Evolutionary conservation across 257 asterid species (phyloP).

Genomic region (Plantago major): DNA sequence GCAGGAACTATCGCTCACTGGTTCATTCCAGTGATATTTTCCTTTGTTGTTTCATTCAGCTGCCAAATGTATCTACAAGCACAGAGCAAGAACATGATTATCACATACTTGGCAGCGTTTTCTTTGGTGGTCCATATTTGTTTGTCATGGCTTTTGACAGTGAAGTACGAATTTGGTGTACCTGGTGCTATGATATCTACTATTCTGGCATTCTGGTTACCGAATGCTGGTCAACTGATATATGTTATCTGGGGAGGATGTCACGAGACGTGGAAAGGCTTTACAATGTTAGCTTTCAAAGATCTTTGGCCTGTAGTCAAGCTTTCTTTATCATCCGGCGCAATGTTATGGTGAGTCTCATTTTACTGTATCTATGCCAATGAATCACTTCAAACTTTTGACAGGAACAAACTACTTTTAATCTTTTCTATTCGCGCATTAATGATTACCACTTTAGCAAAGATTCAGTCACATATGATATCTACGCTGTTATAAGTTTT

Average conservation of each 20-base stretch:
- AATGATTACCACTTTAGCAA: no score
- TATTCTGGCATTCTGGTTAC: slow-evolving; percentile 66
- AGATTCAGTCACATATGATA: no score
- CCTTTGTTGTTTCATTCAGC: slow-evolving; percentile 45
- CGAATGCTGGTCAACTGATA: slow-evolving; percentile 53
- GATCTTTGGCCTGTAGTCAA: slow-evolving; percentile 66
- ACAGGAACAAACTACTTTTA: not conserved
- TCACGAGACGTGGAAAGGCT: slow-evolving; percentile 68
- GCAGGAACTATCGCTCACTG: slow-evolving; percentile 46
- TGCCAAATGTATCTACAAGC: slow-evolving; percentile 82
- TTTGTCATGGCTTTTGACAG: slow-evolving; percentile 61
- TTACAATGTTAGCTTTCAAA: slow-evolving; percentile 47
- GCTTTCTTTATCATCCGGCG: slow-evolving; percentile 76
- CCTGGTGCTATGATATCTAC: slow-evolving; percentile 65
- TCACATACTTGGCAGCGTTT: slow-evolving; percentile 52
- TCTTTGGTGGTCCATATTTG: slow-evolving; percentile 43
- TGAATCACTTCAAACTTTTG: not conserved
- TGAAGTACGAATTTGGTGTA: slow-evolving; percentile 44
- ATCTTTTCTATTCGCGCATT: no score
- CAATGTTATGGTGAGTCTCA: slow-evolving; percentile 57
- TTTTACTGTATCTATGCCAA: not conserved
- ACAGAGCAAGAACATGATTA: slow-evolving; percentile 72
- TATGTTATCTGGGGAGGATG: slow-evolving; percentile 59
- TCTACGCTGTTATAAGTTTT: not conserved
- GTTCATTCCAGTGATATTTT: slow-evolving; percentile 58